A percentile compares a stretch with the other conserved stretches of the same genome.
Conservation (phyloP, 768 basidiomycete genomes). For the Lenzites betulinus region DNA sequence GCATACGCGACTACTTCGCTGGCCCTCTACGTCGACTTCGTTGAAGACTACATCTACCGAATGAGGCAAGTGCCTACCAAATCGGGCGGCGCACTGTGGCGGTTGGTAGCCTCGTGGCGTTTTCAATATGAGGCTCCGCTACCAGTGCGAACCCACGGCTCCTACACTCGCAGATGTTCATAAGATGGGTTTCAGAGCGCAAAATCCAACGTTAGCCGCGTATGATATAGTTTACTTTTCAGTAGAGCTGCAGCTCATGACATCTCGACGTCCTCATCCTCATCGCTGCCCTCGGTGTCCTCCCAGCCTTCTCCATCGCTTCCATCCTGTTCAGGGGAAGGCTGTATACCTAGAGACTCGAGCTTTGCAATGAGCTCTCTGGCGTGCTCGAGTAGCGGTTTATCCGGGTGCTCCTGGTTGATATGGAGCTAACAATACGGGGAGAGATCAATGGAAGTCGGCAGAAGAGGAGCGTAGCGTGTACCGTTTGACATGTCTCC, state of each 20-base stretch:
- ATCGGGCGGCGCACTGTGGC: background rate
- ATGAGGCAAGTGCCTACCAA: background rate
- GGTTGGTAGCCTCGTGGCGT: background rate
- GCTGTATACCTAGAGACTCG: constrained; percentile 63
- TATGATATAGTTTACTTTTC: constrained; percentile 8
- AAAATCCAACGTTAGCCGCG: background rate
- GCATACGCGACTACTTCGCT: background rate
- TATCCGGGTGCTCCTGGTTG: constrained; percentile 73
- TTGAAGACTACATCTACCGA: background rate
- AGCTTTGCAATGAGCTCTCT: constrained; percentile 71
- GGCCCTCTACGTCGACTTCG: background rate
- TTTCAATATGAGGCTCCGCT: no score
- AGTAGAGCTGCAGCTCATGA: constrained; percentile 11
- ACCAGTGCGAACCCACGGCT: no score
- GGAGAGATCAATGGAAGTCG: background rate
- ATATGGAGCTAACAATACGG: constrained; percentile 56
- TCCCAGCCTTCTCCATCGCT: constrained; percentile 60
- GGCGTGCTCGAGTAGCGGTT: constrained; percentile 73
- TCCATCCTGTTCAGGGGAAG: constrained; percentile 60
- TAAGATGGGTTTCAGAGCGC: background rate
- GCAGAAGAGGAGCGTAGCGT: constrained; percentile 26
- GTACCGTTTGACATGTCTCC: constrained; percentile 78
- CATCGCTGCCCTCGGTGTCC: constrained; percentile 57
- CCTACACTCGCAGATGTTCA: no score
- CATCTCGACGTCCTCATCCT: constrained; percentile 48